Evolutionary conservation across 2,329 filamentous ascomycete genomes (phyloP).

Genomic region (Fusarium cyanostomum): DNA sequence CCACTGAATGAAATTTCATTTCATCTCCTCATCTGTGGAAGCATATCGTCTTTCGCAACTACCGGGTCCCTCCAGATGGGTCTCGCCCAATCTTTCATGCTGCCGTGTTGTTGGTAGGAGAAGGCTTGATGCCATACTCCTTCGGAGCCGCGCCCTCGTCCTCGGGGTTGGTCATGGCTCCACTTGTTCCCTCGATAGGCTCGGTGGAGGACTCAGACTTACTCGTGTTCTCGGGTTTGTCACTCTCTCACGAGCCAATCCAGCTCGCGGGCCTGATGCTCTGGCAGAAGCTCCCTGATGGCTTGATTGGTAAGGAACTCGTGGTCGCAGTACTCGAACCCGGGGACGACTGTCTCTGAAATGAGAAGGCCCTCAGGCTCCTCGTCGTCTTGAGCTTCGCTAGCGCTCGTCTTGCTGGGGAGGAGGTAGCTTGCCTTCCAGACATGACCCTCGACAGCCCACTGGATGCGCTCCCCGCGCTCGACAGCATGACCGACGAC

Average conservation of each 20-base stretch:
- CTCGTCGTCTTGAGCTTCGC: slow-evolving; percentile 44
- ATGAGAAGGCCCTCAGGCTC: slow-evolving; percentile 66
- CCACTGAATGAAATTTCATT: background rate
- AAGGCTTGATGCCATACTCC: background rate
- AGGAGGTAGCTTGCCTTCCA: slow-evolving; percentile 73
- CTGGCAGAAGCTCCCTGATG: slow-evolving; percentile 61
- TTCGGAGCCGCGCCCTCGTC: background rate
- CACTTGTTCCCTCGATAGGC: background rate
- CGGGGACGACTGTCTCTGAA: slow-evolving; percentile 73
- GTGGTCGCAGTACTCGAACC: slow-evolving; percentile 74
- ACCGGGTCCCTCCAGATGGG: background rate
- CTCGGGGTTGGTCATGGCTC: background rate
- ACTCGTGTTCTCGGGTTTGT: background rate
- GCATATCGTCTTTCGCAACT: background rate
- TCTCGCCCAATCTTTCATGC: background rate
- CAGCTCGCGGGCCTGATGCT: slow-evolving; percentile 60
- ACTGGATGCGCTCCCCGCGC: slow-evolving; percentile 69
- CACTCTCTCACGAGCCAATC: slow-evolving; percentile 52
- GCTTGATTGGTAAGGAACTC: slow-evolving; percentile 67
- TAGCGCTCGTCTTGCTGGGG: slow-evolving; percentile 5
- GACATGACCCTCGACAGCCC: slow-evolving; percentile 74
- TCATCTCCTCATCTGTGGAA: no score
- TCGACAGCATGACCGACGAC: slow-evolving; percentile 67
- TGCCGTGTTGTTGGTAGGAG: background rate
- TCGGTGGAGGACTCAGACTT: background rate